These are phyloP conservation scores for Anethum foeniculum DNA, from an alignment of 140 eudicot genomes.

Conservation along the genomic window DNA sequence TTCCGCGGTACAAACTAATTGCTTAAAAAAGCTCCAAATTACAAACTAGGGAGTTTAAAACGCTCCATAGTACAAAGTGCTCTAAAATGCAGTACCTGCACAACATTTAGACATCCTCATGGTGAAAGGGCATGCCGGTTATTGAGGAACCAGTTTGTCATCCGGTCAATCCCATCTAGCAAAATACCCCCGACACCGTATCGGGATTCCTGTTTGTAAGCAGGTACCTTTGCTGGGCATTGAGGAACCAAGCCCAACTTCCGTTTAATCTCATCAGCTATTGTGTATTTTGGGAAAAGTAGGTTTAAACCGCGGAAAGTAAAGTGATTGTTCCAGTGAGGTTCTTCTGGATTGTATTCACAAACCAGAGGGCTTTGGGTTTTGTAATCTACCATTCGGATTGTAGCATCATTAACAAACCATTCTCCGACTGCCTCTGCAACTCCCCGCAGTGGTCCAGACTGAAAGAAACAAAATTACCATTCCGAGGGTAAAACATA, in stretches of 20 bases:
- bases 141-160: background rate
- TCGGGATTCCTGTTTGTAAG: background rate
- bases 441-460: background rate
- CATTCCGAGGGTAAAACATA: background rate
- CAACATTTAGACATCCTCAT: background rate
- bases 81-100: background rate
- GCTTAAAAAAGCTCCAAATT: background rate
- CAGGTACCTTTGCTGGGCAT: constrained; percentile 6
- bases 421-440: constrained; percentile 3
- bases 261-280: background rate
- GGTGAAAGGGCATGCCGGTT: background rate
- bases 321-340: constrained; percentile 10
- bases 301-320: background rate
- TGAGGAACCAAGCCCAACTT: background rate
- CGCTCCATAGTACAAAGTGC: background rate
- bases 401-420: background rate
- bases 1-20: background rate
- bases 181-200: background rate
- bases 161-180: background rate
- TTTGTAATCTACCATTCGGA: background rate
- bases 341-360: constrained; percentile 1
- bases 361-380: background rate
- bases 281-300: background rate
- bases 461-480: background rate
- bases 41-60: background rate